These are phyloP conservation scores for Exophiala xenobiotica DNA, from an alignment of 2,329 filamentous ascomycete genomes.

Conservation along the genomic window DNA sequence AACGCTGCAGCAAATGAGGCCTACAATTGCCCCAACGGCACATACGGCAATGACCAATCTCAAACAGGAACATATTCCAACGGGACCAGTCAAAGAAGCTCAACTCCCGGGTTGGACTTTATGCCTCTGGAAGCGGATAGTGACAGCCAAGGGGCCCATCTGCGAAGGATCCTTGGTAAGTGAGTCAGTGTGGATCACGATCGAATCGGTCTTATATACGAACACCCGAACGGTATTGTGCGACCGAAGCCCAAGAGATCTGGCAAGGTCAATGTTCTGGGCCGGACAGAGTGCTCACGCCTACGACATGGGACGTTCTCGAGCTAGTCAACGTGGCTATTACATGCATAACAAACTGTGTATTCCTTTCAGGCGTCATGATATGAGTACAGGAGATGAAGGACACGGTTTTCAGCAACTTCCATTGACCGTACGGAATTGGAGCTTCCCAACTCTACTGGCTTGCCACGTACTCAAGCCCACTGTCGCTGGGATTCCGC, in stretches of 20 bases:
- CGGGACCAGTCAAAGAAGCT: not conserved
- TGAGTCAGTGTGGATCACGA: not conserved
- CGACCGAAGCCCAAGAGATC: not conserved
- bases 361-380: too few species aligned
- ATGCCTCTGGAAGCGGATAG: slow-evolving; percentile 26
- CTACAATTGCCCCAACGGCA: slow-evolving; percentile 7
- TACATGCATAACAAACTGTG: too few species aligned
- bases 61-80: slow-evolving; percentile 3
- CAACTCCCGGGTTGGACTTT: slow-evolving; percentile 15
- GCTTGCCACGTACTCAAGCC: too few species aligned
- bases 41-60: not conserved
- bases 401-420: too few species aligned
- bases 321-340: too few species aligned
- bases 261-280: too few species aligned
- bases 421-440: too few species aligned
- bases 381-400: too few species aligned
- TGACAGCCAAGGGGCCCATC: slow-evolving; percentile 25
- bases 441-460: too few species aligned
- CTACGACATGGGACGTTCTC: too few species aligned
- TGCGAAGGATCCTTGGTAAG: slow-evolving; percentile 20
- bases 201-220: not conserved
- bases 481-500: too few species aligned
- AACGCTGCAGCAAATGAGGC: not conserved
- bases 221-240: not conserved
- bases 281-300: too few species aligned